phyloP scores from a whole-genome alignment of 345 rosid species.

The Populus simonii region DNA sequence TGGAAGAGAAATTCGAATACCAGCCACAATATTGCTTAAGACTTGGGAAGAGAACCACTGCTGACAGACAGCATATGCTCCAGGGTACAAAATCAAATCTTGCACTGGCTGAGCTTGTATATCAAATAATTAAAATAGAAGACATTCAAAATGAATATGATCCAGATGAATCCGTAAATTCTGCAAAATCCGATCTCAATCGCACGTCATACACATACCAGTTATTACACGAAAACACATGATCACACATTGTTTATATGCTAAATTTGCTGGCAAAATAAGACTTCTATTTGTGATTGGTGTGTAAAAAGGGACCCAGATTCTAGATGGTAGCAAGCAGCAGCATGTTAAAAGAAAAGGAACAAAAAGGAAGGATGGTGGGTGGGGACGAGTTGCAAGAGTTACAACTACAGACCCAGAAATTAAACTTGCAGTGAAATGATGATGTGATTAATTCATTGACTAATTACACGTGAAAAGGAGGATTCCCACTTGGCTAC shows the following conservation, averaged over 20 bases:
- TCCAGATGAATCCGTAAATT: not conserved
- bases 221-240: no score
- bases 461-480: not conserved
- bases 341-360: not conserved
- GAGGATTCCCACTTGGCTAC: slow-evolving; percentile 15
- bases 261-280: not conserved
- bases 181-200: not conserved
- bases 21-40: no score
- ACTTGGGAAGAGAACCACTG: no score
- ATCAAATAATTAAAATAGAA: not conserved
- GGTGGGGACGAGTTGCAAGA: not conserved
- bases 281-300: not conserved
- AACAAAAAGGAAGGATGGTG: not conserved
- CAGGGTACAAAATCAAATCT: not conserved
- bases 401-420: not conserved
- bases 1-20: no score
- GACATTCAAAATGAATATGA: not conserved
- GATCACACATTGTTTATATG: no score
- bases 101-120: not conserved
- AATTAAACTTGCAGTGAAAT: not conserved
- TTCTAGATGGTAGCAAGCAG: not conserved
- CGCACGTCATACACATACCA: no score
- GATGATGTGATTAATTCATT: not conserved
- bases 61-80: no score
- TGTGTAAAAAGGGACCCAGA: not conserved